Conservation (phyloP, 352 stramenopile species). For the Phytophthora sansomeana region DNA sequence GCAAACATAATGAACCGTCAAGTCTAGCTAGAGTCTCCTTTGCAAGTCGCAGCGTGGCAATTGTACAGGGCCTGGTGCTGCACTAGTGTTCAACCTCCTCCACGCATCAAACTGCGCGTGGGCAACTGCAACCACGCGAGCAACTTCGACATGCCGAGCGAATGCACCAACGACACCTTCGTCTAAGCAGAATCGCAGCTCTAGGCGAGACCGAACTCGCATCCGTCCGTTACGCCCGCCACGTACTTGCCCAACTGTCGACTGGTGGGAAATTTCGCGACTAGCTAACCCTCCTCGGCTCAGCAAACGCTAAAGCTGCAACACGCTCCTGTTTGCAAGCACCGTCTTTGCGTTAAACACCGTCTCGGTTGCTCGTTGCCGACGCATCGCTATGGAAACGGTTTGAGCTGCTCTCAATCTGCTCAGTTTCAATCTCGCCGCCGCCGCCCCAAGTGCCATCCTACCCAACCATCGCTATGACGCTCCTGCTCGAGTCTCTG, state of each 20-base stretch:
- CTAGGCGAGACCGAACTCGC: too few relatives aligned
- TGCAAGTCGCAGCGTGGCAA: too few relatives aligned
- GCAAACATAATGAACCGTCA: too few relatives aligned
- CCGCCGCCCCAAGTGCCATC: not conserved
- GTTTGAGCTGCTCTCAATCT: constrained; percentile 8
- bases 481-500: constrained; percentile 42
- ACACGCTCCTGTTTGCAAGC: not conserved
- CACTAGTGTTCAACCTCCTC: constrained; percentile 5
- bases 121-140: constrained; percentile 33
- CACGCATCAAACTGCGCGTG: not conserved
- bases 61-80: constrained; percentile 21
- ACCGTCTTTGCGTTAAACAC: constrained; percentile 16
- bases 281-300: not conserved
- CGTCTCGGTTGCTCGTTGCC: constrained; percentile 9
- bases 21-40: too few relatives aligned
- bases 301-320: not conserved
- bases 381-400: constrained; percentile 20
- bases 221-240: constrained; percentile 17
- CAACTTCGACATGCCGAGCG: constrained; percentile 13
- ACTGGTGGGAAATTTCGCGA: constrained; percentile 15
- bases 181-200: too few relatives aligned
- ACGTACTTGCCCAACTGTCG: not conserved
- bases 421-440: constrained; percentile 26
- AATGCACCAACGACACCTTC: not conserved
- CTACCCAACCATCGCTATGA: constrained; percentile 34